phyloP scores from a whole-genome alignment of 1,284 basidiomycete genomes.

The Inonotus hispidus region DNA sequence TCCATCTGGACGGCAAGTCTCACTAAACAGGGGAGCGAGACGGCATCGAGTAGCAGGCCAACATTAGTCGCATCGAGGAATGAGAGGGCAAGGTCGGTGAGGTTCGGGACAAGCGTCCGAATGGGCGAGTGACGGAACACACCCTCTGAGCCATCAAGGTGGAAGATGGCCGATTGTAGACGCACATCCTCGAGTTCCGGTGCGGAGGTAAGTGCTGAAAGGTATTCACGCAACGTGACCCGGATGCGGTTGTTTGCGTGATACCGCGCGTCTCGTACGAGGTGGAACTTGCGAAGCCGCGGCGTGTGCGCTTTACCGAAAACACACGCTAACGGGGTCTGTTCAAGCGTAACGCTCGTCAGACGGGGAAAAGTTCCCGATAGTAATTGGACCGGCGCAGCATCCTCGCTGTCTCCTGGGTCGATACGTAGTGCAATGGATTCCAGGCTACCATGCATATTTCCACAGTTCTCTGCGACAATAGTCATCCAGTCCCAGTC shows the following conservation, averaged over 20 bases:
- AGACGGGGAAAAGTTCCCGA: slow-evolving; percentile 27
- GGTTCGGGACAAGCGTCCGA: slow-evolving; percentile 22
- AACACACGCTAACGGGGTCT: slow-evolving; percentile 28
- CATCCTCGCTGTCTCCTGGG: slow-evolving; percentile 26
- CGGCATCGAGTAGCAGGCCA: slow-evolving; percentile 28
- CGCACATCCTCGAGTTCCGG: slow-evolving; percentile 26
- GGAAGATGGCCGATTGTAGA: slow-evolving; percentile 27
- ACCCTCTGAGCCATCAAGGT: slow-evolving; percentile 26
- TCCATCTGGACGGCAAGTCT: slow-evolving; percentile 30
- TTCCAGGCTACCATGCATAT: slow-evolving; percentile 27
- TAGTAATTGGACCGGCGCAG: slow-evolving; percentile 26
- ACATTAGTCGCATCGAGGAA: slow-evolving; percentile 28
- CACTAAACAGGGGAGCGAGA: slow-evolving; percentile 24
- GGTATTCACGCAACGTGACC: slow-evolving; percentile 27
- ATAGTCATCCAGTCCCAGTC: slow-evolving; percentile 29
- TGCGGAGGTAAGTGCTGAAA: slow-evolving; percentile 24
- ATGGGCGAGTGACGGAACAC: slow-evolving; percentile 24
- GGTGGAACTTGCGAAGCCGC: slow-evolving; percentile 24
- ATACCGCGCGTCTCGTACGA: slow-evolving; percentile 29
- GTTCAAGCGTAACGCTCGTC: slow-evolving; percentile 27
- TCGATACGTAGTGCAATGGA: slow-evolving; percentile 28
- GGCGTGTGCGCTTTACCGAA: slow-evolving; percentile 24
- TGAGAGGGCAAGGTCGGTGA: slow-evolving; percentile 25
- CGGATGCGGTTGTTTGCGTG: slow-evolving; percentile 25
- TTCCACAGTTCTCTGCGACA: slow-evolving; percentile 23